These are phyloP conservation scores for Nidularia pulvinata DNA, from an alignment of 768 basidiomycete genomes.

Conservation along the genomic window DNA sequence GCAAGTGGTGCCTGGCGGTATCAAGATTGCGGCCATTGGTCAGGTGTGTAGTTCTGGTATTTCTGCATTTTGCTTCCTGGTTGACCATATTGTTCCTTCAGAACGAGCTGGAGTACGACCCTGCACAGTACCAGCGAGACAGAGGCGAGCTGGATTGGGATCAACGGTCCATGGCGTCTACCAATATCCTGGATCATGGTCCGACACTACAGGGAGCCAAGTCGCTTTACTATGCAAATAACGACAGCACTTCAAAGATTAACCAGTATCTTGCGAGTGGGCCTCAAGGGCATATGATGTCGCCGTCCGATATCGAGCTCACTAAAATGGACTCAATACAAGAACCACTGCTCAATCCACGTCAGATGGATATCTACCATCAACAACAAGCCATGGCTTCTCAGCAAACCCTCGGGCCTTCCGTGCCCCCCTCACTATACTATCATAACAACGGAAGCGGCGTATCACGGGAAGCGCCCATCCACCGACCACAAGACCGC, in stretches of 20 bases:
- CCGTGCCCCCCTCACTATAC: conserved; percentile 42
- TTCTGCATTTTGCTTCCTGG: neutral
- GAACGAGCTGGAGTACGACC: conserved; percentile 82
- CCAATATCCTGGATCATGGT: conserved; percentile 48
- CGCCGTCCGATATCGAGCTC: conserved; percentile 47
- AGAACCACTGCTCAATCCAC: conserved; percentile 55
- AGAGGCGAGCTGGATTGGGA: conserved; percentile 92
- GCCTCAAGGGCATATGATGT: conserved; percentile 19
- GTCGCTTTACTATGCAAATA: conserved; percentile 33
- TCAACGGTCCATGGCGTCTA: conserved; percentile 68
- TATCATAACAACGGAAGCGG: conserved; percentile 53
- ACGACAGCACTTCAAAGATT: conserved; percentile 37
- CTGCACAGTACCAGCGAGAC: conserved; percentile 75
- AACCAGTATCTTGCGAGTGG: conserved; percentile 58
- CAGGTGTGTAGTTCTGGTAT: conserved; percentile 42
- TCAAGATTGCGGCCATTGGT: conserved; percentile 81
- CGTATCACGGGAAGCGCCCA: conserved; percentile 50
- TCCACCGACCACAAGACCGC: conserved; percentile 59
- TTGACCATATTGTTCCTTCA: conserved; percentile 14
- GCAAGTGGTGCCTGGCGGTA: conserved; percentile 72
- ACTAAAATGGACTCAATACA: conserved; percentile 55
- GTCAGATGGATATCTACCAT: conserved; percentile 19
- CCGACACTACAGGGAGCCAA: conserved; percentile 39
- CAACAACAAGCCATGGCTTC: conserved; percentile 32
- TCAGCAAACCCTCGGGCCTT: conserved; percentile 35